Percentiles rank a stretch among this genome's conserved stretches.
Conservation (phyloP, 352 stramenopile genomes). For the Phytopythium cucurbitacearum region DNA sequence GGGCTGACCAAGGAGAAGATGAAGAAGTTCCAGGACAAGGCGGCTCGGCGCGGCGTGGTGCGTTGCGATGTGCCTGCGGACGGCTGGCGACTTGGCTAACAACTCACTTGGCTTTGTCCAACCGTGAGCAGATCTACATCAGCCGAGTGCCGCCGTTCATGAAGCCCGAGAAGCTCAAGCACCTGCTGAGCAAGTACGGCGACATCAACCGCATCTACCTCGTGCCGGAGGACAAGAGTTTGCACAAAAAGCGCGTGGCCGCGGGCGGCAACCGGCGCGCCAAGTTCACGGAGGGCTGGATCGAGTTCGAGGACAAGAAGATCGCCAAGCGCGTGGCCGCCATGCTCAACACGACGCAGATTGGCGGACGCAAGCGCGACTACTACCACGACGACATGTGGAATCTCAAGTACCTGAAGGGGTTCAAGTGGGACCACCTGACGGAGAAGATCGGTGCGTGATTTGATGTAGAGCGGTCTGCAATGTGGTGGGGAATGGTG, state of each 20-base stretch:
- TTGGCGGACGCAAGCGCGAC: conserved; percentile 92
- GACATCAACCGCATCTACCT: conserved; percentile 95
- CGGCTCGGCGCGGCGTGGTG: conserved; percentile 45
- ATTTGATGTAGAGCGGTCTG: conserved; percentile 3
- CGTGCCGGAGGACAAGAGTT: conserved; percentile 92
- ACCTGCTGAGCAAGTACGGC: conserved; percentile 90
- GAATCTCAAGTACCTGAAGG: conserved; percentile 99
- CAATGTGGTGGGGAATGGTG: neutral
- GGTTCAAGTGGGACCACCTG: conserved; percentile 98
- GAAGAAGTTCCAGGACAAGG: conserved; percentile 48
- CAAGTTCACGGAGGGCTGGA: conserved; percentile 96
- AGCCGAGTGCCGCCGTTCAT: conserved; percentile 95
- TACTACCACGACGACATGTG: conserved; percentile 98
- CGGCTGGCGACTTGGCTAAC: too few species aligned
- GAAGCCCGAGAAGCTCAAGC: conserved; percentile 95
- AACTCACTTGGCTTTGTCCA: too few species aligned
- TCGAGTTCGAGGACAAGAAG: conserved; percentile 98
- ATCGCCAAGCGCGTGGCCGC: conserved; percentile 92
- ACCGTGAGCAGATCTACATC: conserved; percentile 83
- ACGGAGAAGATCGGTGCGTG: conserved; percentile 93
- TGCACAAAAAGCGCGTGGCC: conserved; percentile 89
- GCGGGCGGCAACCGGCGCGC: conserved; percentile 85
- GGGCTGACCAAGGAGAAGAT: conserved; percentile 40
- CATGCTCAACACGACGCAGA: conserved; percentile 92
- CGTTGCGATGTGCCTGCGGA: neutral